phyloP scores from a whole-genome alignment of 495 filamentous ascomycete species.

The Alectoria sarmentosa region DNA sequence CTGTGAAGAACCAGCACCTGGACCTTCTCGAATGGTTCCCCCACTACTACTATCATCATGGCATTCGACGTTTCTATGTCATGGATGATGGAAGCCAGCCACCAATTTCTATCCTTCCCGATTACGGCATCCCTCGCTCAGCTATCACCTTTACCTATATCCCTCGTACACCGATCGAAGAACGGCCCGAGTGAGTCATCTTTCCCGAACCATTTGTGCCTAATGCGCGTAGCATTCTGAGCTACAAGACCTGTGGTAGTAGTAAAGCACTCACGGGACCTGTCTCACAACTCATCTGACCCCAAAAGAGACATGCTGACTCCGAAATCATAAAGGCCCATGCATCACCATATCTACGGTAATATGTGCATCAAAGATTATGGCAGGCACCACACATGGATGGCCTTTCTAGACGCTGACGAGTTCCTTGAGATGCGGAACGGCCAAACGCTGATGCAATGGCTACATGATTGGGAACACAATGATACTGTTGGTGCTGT shows the following conservation, averaged over 20 bases:
- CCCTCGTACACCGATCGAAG: background rate
- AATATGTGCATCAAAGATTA: slow-evolving; percentile 9
- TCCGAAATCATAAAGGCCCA: too few species aligned
- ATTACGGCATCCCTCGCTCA: slow-evolving; percentile 13
- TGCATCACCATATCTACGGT: slow-evolving; percentile 3
- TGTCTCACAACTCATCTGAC: too few species aligned
- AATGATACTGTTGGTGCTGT: slow-evolving; percentile 15
- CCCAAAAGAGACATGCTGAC: too few species aligned
- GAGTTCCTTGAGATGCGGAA: slow-evolving; percentile 17
- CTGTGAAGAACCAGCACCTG: slow-evolving; percentile 21
- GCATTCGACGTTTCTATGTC: slow-evolving; percentile 29
- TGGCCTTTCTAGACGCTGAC: slow-evolving; percentile 14
- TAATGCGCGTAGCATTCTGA: too few species aligned
- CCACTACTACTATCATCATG: slow-evolving; percentile 29
- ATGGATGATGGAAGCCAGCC: slow-evolving; percentile 28
- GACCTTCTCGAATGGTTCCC: slow-evolving; percentile 26
- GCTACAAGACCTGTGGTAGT: too few species aligned
- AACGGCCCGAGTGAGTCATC: slow-evolving; percentile 1
- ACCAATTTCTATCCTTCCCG: slow-evolving; percentile 15
- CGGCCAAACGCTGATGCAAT: slow-evolving; percentile 7
- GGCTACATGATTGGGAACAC: slow-evolving; percentile 9
- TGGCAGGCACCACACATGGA: slow-evolving; percentile 10
- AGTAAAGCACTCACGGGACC: too few species aligned
- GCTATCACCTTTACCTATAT: slow-evolving; percentile 20
- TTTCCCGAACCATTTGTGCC: too few species aligned